A percentile compares a stretch with the other conserved stretches of the same genome.
These are phyloP conservation scores for Nicotiana rustica DNA, from an alignment of 305 asterid species.

Conservation along the genomic window DNA sequence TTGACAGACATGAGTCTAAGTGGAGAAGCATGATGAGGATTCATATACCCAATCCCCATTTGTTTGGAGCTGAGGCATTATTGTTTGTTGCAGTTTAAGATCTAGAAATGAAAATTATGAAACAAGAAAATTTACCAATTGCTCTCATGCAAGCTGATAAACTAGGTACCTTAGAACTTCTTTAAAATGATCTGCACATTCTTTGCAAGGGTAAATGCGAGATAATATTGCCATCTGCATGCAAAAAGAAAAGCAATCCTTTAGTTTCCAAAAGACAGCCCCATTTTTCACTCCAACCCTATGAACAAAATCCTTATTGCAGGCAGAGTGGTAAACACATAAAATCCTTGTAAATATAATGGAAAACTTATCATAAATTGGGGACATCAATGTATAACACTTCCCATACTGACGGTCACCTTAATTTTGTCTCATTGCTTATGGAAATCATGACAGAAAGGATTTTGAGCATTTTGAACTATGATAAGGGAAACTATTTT, in stretches of 20 bases:
- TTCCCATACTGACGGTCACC: background rate
- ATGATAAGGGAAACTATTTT: constrained; percentile 11
- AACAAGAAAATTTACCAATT: background rate
- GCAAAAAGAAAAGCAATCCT: background rate
- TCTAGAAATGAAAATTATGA: background rate
- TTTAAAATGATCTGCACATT: constrained; percentile 97
- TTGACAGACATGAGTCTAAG: no score
- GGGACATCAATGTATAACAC: background rate
- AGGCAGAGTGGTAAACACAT: background rate
- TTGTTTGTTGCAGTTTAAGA: no score
- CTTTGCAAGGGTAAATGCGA: constrained; percentile 94
- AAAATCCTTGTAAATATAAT: background rate
- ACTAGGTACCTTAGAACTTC: constrained; percentile 72
- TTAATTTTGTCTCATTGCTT: background rate
- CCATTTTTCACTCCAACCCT: background rate
- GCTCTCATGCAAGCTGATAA: constrained; percentile 30
- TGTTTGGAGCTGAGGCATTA: no score
- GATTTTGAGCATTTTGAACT: background rate
- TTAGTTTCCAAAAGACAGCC: background rate
- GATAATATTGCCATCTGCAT: constrained; percentile 88
- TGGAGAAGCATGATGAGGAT: no score
- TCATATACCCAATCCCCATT: no score
- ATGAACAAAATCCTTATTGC: background rate
- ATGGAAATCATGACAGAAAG: background rate
- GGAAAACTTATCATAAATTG: background rate